phyloP scores from a whole-genome alignment of 1,139 yeast genomes.

The Nakaseomyces uthaithaninus region DNA sequence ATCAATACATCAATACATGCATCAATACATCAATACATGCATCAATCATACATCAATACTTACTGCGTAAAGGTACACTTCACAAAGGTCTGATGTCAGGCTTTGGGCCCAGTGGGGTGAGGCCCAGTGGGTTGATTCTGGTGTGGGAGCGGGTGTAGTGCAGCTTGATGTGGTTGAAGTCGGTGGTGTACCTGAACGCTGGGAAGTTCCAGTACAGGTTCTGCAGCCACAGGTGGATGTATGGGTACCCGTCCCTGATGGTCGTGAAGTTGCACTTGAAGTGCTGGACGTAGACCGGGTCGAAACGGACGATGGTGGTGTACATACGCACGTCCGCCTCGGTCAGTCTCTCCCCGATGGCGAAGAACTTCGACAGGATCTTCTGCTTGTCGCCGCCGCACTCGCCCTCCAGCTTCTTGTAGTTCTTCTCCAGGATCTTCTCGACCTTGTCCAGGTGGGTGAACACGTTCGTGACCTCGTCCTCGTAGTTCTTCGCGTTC shows the following conservation, averaged over 20 bases:
- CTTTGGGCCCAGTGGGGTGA: conserved; percentile 85
- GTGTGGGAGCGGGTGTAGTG: conserved; percentile 79
- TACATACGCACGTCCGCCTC: conserved; percentile 86
- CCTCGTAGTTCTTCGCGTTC: conserved; percentile 72
- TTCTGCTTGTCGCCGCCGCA: conserved; percentile 20
- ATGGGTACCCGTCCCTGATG: conserved; percentile 76
- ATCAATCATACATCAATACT: no score
- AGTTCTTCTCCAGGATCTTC: conserved; percentile 43
- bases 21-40: no score
- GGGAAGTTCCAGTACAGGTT: conserved; percentile 78
- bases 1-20: no score
- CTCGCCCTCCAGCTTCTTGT: conserved; percentile 34
- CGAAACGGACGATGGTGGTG: conserved; percentile 80
- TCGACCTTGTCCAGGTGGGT: conserved; percentile 70
- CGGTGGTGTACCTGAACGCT: conserved; percentile 70
- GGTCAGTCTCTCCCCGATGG: conserved; percentile 60
- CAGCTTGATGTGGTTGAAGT: conserved; percentile 80
- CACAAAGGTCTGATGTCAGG: conserved; percentile 53
- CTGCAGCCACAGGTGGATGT: conserved; percentile 69
- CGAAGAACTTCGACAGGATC: conserved; percentile 28
- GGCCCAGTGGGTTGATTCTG: conserved; percentile 69
- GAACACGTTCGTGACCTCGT: conserved; percentile 60
- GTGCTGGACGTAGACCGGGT: conserved; percentile 87
- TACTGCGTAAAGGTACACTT: neutral
- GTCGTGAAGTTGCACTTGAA: conserved; percentile 85